Evolutionary conservation across 768 basidiomycete species (phyloP).

Genomic region (Lactifluus subvellereus): DNA sequence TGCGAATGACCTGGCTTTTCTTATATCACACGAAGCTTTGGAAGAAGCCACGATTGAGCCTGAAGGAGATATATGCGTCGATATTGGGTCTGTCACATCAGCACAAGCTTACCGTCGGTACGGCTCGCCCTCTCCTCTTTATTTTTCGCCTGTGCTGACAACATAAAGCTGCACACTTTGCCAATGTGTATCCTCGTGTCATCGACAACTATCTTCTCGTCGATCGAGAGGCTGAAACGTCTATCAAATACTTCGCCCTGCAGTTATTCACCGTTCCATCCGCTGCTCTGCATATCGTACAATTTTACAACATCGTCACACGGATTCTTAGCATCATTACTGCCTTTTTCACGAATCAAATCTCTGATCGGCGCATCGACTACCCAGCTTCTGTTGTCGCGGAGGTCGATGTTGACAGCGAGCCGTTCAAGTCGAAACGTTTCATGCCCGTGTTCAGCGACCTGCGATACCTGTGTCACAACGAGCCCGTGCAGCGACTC

Average conservation of each 20-base stretch:
- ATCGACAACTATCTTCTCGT: constrained; percentile 89
- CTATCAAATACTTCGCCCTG: constrained; percentile 88
- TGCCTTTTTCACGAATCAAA: constrained; percentile 91
- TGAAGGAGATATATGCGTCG: constrained; percentile 80
- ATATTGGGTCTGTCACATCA: constrained; percentile 63
- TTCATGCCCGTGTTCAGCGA: constrained; percentile 95
- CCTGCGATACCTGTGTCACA: constrained; percentile 79
- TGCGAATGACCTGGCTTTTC: constrained; percentile 68
- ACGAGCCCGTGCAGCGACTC: constrained; percentile 69
- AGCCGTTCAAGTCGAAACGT: constrained; percentile 89
- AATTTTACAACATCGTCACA: constrained; percentile 64
- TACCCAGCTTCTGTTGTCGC: constrained; percentile 31
- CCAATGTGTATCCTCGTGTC: constrained; percentile 76
- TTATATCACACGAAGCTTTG: constrained; percentile 79
- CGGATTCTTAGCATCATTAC: constrained; percentile 79
- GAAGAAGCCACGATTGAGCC: constrained; percentile 74
- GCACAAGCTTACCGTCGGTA: constrained; percentile 76
- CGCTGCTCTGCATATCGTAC: constrained; percentile 72
- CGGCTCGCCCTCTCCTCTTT: constrained; percentile 27
- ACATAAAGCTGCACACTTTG: constrained; percentile 69
- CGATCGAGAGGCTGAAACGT: constrained; percentile 92
- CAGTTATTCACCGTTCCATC: constrained; percentile 92
- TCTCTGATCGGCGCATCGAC: constrained; percentile 62
- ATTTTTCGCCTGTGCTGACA: constrained; percentile 10
- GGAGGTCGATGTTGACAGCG: constrained; percentile 71